phyloP scores from a whole-genome alignment of 2,329 filamentous ascomycete species.

The Graphilbum ipis-grandicollis region DNA sequence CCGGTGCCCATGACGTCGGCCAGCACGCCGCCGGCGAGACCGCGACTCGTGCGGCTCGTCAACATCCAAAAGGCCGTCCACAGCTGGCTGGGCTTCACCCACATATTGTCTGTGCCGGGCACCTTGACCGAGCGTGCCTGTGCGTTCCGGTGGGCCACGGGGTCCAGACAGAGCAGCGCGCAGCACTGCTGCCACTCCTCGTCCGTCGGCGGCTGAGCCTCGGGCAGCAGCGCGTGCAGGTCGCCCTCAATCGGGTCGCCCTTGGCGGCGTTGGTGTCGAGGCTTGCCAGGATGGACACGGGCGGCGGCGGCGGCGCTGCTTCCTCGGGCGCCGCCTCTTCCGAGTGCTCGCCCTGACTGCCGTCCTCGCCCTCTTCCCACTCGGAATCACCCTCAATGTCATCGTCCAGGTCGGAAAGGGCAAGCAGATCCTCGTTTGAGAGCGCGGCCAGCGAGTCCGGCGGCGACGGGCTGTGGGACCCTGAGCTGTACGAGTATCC shows the following conservation, averaged over 20 bases:
- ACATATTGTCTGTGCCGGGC: conserved; percentile 9
- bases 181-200: conserved; percentile 9
- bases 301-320: background rate
- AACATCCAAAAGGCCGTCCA: conserved; percentile 12
- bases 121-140: conserved; percentile 8
- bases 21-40: conserved; percentile 9
- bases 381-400: too few species aligned
- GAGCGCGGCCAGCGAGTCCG: too few species aligned
- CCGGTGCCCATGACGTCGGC: conserved; percentile 12
- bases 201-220: conserved; percentile 6
- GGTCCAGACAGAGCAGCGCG: conserved; percentile 7
- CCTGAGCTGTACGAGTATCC: too few species aligned
- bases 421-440: too few species aligned
- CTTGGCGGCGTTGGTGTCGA: conserved; percentile 9
- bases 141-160: conserved; percentile 8
- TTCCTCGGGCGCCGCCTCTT: too few species aligned
- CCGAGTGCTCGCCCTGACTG: too few species aligned
- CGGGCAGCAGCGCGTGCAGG: conserved; percentile 9
- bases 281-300: conserved; percentile 6
- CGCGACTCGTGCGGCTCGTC: conserved; percentile 7
- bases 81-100: conserved; percentile 10
- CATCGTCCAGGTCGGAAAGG: too few species aligned
- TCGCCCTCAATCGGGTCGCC: conserved; percentile 10
- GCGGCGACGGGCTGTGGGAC: too few species aligned
- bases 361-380: too few species aligned